Conservation (phyloP, 2,329 filamentous ascomycete genomes). For the Phaeosphaeriaceae sp. region DNA sequence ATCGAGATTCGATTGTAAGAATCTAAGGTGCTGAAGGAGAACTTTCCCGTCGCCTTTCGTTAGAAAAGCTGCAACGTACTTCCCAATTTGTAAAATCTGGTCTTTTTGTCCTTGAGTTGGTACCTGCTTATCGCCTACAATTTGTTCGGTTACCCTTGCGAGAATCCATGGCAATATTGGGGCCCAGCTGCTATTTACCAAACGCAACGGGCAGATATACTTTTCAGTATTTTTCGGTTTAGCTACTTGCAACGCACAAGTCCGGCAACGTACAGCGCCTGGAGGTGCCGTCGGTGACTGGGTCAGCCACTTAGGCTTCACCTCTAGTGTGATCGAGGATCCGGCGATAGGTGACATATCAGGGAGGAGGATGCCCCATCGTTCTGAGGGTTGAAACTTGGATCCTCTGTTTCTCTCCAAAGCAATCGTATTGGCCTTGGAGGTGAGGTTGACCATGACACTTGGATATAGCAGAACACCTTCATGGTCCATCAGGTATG, state of each 20-base stretch:
- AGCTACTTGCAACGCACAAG: constrained; percentile 53
- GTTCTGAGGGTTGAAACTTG: neutral
- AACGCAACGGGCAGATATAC: constrained; percentile 50
- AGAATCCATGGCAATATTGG: constrained; percentile 22
- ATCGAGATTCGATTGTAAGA: constrained; percentile 49
- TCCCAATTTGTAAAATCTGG: constrained; percentile 8
- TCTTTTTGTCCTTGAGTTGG: neutral
- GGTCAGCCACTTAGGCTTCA: constrained; percentile 58
- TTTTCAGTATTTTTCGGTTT: constrained; percentile 24
- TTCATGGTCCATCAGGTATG: constrained; percentile 29
- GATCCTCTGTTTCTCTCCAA: neutral
- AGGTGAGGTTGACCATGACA: constrained; percentile 19
- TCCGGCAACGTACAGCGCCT: constrained; percentile 52
- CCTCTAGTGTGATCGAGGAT: constrained; percentile 43
- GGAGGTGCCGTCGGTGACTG: constrained; percentile 54
- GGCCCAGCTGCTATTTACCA: constrained; percentile 40
- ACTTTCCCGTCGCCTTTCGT: constrained; percentile 39
- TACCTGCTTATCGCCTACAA: neutral
- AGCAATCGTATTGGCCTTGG: constrained; percentile 9
- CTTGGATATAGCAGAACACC: constrained; percentile 19
- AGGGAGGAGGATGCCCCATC: constrained; percentile 37
- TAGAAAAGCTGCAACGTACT: constrained; percentile 31
- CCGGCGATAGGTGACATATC: constrained; percentile 36
- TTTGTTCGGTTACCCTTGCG: constrained; percentile 17
- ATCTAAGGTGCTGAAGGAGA: constrained; percentile 46